Evolutionary conservation across 371 early-diverging fungal genomes (phyloP), one percentile per base, ranked within the genome.

Genomic region (Apophysomyces sp.): DNA sequence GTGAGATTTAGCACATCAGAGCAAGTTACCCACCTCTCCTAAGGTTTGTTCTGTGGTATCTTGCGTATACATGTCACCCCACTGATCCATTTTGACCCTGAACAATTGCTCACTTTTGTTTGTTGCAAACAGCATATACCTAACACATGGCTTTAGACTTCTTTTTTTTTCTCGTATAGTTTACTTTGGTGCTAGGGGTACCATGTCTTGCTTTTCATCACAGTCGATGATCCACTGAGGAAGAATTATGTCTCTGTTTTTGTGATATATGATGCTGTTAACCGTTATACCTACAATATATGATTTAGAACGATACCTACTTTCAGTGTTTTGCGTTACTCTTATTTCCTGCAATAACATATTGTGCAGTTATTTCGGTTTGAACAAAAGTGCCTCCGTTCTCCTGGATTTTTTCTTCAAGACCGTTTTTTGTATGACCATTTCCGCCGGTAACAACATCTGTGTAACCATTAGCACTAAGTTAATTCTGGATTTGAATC

Each of bases 381-480:
- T 90, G 90, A 11, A 81, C 76, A 26, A 78, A 83, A 1, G 61
- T 73, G 2, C 91, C 93, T 5, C 91, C 92, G 57, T 87, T 80
- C 52, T 80, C 72, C 52, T 81, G 71, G 41, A 90, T 83, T 58
- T 81, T 28, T 1, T 65, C 62, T 62, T 90, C 90, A 36, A 92
- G 59, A 4, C 74, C 77, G n/a, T 68, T 58, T 58, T 90, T 91
- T 41, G 62, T 34, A 15, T 72, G 66, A 8, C 52, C 44, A 3
- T 66, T 61, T 39, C 77, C 78, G 1, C 81, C 82, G 18, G 79
- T 62, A 51, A 82, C 60, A 52, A 82, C 74, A 82, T 71, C 80
- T 80, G 13, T 12, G 64, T 18, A 59, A 34, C 7, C 16, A 16
- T 39, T 51, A 12, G 4, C 13, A 4, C 3, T 13, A 4, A 15